Evolutionary conservation across 805 yeast species (phyloP), one percentile per base, ranked within the genome.

Genomic region (Grigorovia yakushimaensis): DNA sequence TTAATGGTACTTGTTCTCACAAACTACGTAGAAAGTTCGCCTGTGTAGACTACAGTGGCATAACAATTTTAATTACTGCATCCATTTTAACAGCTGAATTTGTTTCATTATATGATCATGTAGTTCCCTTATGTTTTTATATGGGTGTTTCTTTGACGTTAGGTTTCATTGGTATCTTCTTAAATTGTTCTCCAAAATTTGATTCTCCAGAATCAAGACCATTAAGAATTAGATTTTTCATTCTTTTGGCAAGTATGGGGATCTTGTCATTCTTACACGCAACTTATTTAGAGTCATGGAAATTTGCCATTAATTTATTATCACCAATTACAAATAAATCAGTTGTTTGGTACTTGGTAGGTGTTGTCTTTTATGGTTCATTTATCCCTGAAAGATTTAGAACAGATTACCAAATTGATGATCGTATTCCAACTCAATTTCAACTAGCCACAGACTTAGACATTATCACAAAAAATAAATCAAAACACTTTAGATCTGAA

Each of bases 11-110:
- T 53, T 78, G 91, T 17, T 74, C 74, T 44, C 64, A 84, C 41
- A 58, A 70, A 19, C 62, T 79, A 52, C 76, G 96, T 61, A 73
- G 81, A 53, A 76, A 79, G 46, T 87, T 85, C 67, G 96, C 96
- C 0, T 93, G 98, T 64, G 79, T 89, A 40, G 98, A 91, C 68
- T 91, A 91, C 65, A 83, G 95, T 6, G 98, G 98, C 2, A 91
- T 91, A 54, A 88, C 97, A 0, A 75, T 88, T 13, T 70, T 93
- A 53, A 89, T 91, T 56, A 84, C 96, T 0, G 91, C 95, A 15
- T 85, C 96, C 2, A 84, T 93, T 42, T 70, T 93, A 41, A 79
- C 95, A 4, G 82, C 91, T 0, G 96, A 91, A 65, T 88, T 86
- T 64, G 77, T 86, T 18, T 74, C 89, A 1, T 73, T 91, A 45